These are phyloP conservation scores for Didymella exigua DNA, from an alignment of 2,329 filamentous ascomycete species.

Conservation along the genomic window DNA sequence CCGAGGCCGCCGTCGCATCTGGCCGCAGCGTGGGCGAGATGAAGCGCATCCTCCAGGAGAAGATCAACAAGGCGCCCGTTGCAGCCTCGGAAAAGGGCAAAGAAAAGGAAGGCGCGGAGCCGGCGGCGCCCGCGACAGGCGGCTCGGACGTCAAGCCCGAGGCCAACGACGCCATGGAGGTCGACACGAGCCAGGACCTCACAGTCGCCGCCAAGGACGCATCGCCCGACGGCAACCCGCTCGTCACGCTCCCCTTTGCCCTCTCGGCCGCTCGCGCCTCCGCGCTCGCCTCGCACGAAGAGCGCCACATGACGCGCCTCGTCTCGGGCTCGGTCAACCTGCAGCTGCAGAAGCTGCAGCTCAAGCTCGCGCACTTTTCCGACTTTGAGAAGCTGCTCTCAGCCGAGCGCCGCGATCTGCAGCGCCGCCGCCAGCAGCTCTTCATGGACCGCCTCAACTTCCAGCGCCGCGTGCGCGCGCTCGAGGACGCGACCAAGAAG, in stretches of 20 bases:
- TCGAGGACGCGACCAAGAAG: constrained; percentile 74
- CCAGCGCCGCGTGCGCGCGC: constrained; percentile 82
- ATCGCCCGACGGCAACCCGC: constrained; percentile 39
- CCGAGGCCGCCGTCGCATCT: constrained; percentile 76
- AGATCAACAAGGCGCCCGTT: constrained; percentile 68
- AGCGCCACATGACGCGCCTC: constrained; percentile 93
- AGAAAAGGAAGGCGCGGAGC: constrained; percentile 64
- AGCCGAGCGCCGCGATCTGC: constrained; percentile 89
- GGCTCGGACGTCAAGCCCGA: constrained; percentile 60
- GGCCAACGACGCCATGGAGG: constrained; percentile 63
- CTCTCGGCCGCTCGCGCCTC: constrained; percentile 84
- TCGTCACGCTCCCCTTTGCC: constrained; percentile 82
- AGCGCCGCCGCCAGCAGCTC: constrained; percentile 87
- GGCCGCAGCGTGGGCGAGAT: constrained; percentile 87
- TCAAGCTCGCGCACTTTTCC: constrained; percentile 94
- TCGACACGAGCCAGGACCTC: constrained; percentile 58
- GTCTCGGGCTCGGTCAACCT: constrained; percentile 92
- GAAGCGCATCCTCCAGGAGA: constrained; percentile 76
- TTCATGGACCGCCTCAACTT: constrained; percentile 92
- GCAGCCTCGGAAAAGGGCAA: constrained; percentile 59
- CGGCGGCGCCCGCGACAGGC: constrained; percentile 48
- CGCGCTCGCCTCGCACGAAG: constrained; percentile 91
- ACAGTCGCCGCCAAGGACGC: constrained; percentile 36
- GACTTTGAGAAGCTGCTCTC: constrained; percentile 94
- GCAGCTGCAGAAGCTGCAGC: constrained; percentile 91